Conservation (phyloP, 176 grass and related monocot genomes). For the Raddia guianensis region DNA sequence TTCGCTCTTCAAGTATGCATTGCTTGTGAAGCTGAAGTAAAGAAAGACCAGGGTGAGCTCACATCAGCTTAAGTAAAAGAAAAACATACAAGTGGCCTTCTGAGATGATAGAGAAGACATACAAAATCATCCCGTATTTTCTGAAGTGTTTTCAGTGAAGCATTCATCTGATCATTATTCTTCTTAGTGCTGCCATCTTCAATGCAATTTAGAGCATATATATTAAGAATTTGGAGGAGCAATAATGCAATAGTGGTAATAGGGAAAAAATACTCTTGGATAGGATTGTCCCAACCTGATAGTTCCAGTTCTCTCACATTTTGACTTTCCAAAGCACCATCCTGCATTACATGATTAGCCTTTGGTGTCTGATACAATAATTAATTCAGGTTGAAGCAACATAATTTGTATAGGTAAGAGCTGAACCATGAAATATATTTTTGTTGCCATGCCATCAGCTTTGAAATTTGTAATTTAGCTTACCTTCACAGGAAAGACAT, state of each 20-base stretch:
- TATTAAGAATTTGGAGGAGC: not conserved
- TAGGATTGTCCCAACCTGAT: conserved; percentile 30
- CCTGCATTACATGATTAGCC: not conserved
- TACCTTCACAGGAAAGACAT: conserved; percentile 28
- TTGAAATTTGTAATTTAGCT: conserved; percentile 31
- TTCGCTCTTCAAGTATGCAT: conserved; percentile 40
- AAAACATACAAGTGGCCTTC: not conserved
- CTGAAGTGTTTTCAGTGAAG: not conserved
- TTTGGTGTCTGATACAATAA: not conserved
- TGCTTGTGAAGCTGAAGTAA: conserved; percentile 39
- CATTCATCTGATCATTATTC: not conserved
- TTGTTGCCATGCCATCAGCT: conserved; percentile 10
- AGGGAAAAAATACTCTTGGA: conserved; percentile 3
- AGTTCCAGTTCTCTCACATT: not conserved
- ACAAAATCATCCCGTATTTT: conserved; percentile 35
- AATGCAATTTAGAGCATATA: conserved; percentile 8
- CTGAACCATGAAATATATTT: not conserved
- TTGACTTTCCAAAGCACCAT: not conserved
- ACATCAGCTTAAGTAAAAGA: conserved; percentile 5
- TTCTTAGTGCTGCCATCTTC: conserved; percentile 5
- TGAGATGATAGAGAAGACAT: conserved; percentile 5
- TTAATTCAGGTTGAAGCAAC: conserved; percentile 24
- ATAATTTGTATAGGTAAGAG: conserved; percentile 4
- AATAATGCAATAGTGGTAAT: not conserved
- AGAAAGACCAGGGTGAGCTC: not conserved